These are phyloP conservation scores for Endotrypanum monterogeii DNA, from an alignment of 208 protist genomes.

Conservation along the genomic window DNA sequence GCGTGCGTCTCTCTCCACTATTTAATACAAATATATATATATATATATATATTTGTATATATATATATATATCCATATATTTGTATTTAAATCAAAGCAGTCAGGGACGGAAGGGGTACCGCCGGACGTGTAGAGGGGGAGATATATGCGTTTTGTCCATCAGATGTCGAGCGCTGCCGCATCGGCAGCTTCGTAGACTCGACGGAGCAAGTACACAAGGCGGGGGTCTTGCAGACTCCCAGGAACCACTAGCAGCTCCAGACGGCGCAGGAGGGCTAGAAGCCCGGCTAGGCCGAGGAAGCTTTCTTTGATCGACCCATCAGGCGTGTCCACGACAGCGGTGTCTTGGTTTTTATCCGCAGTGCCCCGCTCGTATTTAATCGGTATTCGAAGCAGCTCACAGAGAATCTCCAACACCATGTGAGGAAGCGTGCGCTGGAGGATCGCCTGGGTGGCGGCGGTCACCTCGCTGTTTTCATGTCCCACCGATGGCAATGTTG, in stretches of 20 bases:
- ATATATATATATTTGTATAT: no score
- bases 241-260: conserved; percentile 56
- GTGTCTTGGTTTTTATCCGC: background rate
- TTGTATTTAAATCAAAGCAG: no score
- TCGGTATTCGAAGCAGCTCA: conserved; percentile 41
- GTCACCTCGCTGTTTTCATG: conserved; percentile 4
- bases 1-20: no score
- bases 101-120: no score
- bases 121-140: no score
- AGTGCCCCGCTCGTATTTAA: background rate
- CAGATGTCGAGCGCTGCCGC: conserved; percentile 30
- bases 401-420: conserved; percentile 62
- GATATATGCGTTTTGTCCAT: background rate
- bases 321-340: conserved; percentile 8
- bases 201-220: conserved; percentile 38
- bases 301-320: conserved; percentile 24
- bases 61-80: no score
- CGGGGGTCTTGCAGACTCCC: conserved; percentile 46
- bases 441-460: conserved; percentile 22
- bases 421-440: conserved; percentile 58
- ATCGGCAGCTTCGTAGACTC: conserved; percentile 59
- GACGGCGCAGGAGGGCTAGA: conserved; percentile 55
- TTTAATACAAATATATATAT: no score
- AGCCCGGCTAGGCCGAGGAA: conserved; percentile 75
- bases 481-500: conserved; percentile 1